phyloP scores from a whole-genome alignment of 148 eudicot genomes.

The Dysphania ambrosioides region DNA sequence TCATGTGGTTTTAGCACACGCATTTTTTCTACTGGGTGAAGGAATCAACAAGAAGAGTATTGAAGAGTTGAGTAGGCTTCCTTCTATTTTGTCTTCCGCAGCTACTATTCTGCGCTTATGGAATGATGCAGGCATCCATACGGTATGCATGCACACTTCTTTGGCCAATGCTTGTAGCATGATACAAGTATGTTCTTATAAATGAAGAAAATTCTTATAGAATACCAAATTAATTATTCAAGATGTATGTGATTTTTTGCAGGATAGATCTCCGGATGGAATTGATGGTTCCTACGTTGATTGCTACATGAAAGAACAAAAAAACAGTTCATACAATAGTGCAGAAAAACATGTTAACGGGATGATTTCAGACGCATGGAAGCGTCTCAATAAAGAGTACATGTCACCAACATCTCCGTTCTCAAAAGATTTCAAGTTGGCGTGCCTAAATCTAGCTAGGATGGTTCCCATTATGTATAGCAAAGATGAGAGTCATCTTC shows the following conservation, averaged over 20 bases:
- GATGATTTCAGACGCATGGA: conserved; percentile 40
- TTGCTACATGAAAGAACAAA: conserved; percentile 34
- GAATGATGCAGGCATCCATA: conserved; percentile 53
- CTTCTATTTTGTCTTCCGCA: conserved; percentile 33
- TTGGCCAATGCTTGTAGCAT: too few relatives aligned
- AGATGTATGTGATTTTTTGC: background rate
- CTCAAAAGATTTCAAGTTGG: conserved; percentile 27
- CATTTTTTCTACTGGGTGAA: conserved; percentile 43
- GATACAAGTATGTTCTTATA: too few relatives aligned
- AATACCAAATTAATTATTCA: background rate
- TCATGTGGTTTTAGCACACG: conserved; percentile 43
- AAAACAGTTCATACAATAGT: conserved; percentile 7
- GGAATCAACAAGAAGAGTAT: conserved; percentile 28
- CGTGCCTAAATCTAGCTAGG: conserved; percentile 33
- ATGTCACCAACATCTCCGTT: conserved; percentile 19
- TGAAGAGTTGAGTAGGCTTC: conserved; percentile 32
- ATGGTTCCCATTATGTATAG: conserved; percentile 39
- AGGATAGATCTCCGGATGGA: conserved; percentile 42
- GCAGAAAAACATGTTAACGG: conserved; percentile 23
- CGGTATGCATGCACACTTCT: conserved; percentile 20
- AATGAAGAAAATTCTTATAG: too few relatives aligned
- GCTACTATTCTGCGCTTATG: conserved; percentile 54
- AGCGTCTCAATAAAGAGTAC: conserved; percentile 28
- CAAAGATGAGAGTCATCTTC: background rate
- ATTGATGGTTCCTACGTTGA: conserved; percentile 33